phyloP scores from a whole-genome alignment of 225 moss, liverwort and hornwort genomes.

The Rhytidiadelphus loreus region DNA sequence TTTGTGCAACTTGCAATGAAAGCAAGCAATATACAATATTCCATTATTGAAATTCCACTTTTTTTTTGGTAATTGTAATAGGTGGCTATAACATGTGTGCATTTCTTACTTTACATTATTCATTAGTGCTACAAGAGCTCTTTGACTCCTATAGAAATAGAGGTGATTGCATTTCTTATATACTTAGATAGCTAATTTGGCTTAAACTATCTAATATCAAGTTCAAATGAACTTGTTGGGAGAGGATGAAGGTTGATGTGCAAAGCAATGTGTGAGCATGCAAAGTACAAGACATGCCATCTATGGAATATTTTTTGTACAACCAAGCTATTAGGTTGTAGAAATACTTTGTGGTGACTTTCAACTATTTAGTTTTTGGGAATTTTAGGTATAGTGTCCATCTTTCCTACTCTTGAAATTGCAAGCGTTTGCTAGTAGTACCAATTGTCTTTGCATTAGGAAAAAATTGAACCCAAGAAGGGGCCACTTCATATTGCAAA shows the following conservation, averaged over 20 bases:
- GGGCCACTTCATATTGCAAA: too few species aligned
- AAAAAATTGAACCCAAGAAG: too few species aligned
- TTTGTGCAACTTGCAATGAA: not conserved
- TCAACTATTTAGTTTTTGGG: too few species aligned
- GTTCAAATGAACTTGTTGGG: not conserved
- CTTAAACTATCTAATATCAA: not conserved
- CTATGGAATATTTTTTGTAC: too few species aligned
- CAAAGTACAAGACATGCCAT: not conserved
- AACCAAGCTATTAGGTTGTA: too few species aligned
- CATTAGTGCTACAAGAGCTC: not conserved
- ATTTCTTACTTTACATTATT: not conserved
- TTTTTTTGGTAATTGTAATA: not conserved
- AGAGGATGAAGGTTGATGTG: not conserved
- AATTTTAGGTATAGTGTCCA: too few species aligned
- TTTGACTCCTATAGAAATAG: not conserved
- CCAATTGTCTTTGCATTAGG: too few species aligned
- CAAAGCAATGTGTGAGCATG: not conserved
- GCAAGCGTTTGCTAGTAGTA: too few species aligned
- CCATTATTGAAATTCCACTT: fast-evolving
- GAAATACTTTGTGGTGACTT: too few species aligned
- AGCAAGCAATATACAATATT: not conserved
- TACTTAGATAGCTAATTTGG: not conserved
- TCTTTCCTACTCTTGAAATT: too few species aligned
- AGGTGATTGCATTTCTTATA: not conserved
- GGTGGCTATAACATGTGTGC: not conserved